A percentile compares a stretch with the other conserved stretches of the same genome.
These are phyloP conservation scores for Rhodotorula diobovata DNA, from an alignment of 768 basidiomycete genomes.

Conservation along the genomic window DNA sequence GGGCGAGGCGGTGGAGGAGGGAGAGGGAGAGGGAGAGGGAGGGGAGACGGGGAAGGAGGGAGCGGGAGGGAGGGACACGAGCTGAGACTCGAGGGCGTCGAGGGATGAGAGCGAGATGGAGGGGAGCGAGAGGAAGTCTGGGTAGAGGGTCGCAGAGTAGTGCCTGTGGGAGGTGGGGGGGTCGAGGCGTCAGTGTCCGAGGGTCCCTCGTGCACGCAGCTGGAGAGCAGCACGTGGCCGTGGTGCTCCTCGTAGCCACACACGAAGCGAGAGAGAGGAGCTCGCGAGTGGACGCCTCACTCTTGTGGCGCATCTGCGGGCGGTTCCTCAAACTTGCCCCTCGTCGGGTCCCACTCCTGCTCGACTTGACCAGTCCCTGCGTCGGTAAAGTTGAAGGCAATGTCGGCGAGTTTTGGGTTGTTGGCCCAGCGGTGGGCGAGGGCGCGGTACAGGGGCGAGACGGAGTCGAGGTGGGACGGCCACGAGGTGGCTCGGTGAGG, in stretches of 20 bases:
- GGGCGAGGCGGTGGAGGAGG: neutral
- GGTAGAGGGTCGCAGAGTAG: slow-evolving; percentile 40
- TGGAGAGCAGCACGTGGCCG: too few species aligned
- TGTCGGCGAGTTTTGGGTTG: neutral
- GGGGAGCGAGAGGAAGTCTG: slow-evolving; percentile 19
- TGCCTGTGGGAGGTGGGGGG: neutral
- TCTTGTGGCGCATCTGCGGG: slow-evolving; percentile 1
- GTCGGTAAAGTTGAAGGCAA: slow-evolving; percentile 24
- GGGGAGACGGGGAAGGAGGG: neutral
- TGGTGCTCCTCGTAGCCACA: too few species aligned
- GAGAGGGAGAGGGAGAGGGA: neutral
- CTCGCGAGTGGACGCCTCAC: neutral
- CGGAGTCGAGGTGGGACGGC: slow-evolving; percentile 40
- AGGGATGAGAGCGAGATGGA: slow-evolving; percentile 17
- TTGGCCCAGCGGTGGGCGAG: slow-evolving; percentile 19
- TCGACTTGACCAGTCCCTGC: neutral
- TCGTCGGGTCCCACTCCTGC: slow-evolving; percentile 18
- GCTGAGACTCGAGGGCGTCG: slow-evolving; percentile 7
- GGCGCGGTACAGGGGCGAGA: slow-evolving; percentile 29
- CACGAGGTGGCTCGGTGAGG: slow-evolving; percentile 17
- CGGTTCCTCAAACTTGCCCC: slow-evolving; percentile 30
- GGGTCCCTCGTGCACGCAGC: too few species aligned
- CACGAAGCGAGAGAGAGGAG: neutral
- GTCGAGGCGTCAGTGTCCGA: too few species aligned
- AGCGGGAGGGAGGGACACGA: slow-evolving; percentile 10